Base-by-base conservation (phyloP, 176 grass and related monocot genomes). In the Saccharum spontaneum region DNA sequence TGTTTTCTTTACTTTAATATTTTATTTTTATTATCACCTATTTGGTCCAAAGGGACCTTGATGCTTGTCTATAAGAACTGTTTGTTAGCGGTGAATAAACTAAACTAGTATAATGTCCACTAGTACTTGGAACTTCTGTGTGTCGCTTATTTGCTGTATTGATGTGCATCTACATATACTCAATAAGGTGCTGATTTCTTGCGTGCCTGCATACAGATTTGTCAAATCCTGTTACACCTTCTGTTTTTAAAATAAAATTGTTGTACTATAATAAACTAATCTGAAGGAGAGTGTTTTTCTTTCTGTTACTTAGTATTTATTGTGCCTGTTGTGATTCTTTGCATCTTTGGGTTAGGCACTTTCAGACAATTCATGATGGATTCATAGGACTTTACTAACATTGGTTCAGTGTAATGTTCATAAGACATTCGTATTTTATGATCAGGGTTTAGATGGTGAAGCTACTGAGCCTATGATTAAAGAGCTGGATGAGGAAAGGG, bases 401-500 rank as follows among this genome's bases (percentile, higher is more conserved):
- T 62, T 46, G 40, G 6, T 43, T 65, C 20, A 45, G 11, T 54
- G 7, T 44, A 70, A 64, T 85, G 30, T 85, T 76, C 9, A 77
- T 16, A 84, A 8, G 43, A 40, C 71, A 38, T 77, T 62, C 3
- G 10, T 71, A 26, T 86, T 67, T 69, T 67, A 43, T 52, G 26
- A 85, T 90, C 79, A 98, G 96, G 96, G 96, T 75, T 88, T 95
- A 83, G 96, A 98, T 90, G 96, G 96, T 79, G 96, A 98, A 94
- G 96, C 96, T 60, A 98, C 96, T 20, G 96, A 98, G 68, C 96
- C 93, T 71, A 98, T 98, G 96, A 98, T 98, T 82, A 98, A 98
- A 88, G 96, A 98, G 82, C 84, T 98, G 70, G 96, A 98, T 87
- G 96, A 98, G 61, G 96, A 98, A 90, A 95, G 93, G 83, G 96